Evolutionary conservation across 1,284 basidiomycete species (phyloP), one percentile per base, ranked within the genome.

Genomic region (Microstroma glucosiphilum): DNA sequence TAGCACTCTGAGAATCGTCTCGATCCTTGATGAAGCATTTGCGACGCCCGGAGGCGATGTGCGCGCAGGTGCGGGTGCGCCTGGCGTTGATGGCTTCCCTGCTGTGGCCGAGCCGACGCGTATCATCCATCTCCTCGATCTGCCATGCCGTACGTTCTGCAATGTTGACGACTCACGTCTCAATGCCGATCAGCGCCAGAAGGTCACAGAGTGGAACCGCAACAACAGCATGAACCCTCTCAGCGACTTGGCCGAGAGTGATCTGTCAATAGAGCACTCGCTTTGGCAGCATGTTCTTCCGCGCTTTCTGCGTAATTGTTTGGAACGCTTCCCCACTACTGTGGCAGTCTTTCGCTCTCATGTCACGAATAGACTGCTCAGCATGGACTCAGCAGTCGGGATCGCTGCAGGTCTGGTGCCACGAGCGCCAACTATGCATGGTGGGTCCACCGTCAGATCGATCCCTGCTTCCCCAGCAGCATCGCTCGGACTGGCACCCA

Each of bases 221-320:
- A 19, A 54, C 21, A 63, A 60, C 53, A 59, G 46, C 19, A 17
- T n/a, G 13, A 64, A 73, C 25, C 43, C 66, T 1, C 49, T 73
- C n/a, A 46, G 64, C 53, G 67, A 72, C 26, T 73, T 83, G 7
- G 80, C 81, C 0, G 79, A 81, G 66, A 81, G 82, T 67, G 80
- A 81, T 37, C 73, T 79, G 46, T 62, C 77, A 12, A 79, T 80
- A 59, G 81, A 82, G 60, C 75, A 75, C 1, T 58, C 75, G 0
- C 69, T 83, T 11, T 83, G 82, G 82, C 79, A 53, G 62, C 78
- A 51, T 1, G 71, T 83, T 2, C 62, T 82, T 15, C 81, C 82
- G 0, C 66, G 70, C 21, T 78, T 83, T 60, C 60, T 82, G 21
- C 66, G 68, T 11, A 77, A 74, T 59, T 72, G 81, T 21, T 61